phyloP scores from a whole-genome alignment of 2,329 filamentous ascomycete species.

The Zymoseptoria ardabiliae region DNA sequence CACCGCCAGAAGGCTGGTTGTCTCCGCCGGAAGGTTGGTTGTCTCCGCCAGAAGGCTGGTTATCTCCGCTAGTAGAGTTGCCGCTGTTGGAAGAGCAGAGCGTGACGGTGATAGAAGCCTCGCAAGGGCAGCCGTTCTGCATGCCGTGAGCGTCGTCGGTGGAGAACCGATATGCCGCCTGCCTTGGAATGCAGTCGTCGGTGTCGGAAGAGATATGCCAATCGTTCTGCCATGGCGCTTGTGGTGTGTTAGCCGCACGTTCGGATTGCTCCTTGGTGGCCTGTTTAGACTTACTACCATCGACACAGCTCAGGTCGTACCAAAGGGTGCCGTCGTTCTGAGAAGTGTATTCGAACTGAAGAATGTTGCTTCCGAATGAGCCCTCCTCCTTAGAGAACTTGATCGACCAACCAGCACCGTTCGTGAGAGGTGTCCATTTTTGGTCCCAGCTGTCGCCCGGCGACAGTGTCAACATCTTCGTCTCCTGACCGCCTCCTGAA shows the following conservation, averaged over 20 bases:
- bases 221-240: constrained; percentile 28
- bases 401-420: constrained; percentile 32
- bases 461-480: constrained; percentile 20
- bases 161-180: constrained; percentile 32
- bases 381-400: constrained; percentile 29
- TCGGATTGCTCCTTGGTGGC: background rate
- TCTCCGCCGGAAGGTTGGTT: background rate
- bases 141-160: constrained; percentile 35
- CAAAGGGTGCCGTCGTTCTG: constrained; percentile 31
- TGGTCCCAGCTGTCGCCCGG: constrained; percentile 25
- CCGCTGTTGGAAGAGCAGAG: constrained; percentile 28
- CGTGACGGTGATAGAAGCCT: constrained; percentile 30
- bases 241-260: background rate
- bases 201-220: constrained; percentile 30
- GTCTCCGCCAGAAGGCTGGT: constrained; percentile 1
- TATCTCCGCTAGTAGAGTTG: constrained; percentile 7
- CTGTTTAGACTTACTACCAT: constrained; percentile 23
- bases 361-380: constrained; percentile 19
- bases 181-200: constrained; percentile 22
- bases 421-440: constrained; percentile 29
- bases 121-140: constrained; percentile 28
- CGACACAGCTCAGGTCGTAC: constrained; percentile 33
- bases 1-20: background rate
- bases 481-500: constrained; percentile 19
- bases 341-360: constrained; percentile 35